Base-by-base conservation (phyloP, 108 stramenopile species). In the Nannochloropsis gaditana region DNA sequence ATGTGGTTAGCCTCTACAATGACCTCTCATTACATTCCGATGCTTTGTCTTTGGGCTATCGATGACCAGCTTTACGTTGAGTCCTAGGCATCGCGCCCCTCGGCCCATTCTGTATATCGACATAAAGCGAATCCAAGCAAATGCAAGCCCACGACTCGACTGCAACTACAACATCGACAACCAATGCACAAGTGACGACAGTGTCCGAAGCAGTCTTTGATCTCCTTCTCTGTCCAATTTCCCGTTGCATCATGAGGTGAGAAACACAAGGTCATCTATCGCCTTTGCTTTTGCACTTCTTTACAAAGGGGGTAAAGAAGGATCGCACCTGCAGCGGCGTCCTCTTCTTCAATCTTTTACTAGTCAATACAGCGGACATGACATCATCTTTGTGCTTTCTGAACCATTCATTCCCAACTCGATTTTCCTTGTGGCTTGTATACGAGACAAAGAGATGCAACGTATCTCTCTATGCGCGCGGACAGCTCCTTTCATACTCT, bases 171-270 rank as follows among this genome's bases (percentile, higher is more conserved):
- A n/a, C n/a, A n/a, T n/a, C n/a, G n/a, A n/a, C n/a, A n/a, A n/a
- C n/a, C n/a, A n/a, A n/a, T n/a, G n/a, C n/a, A n/a, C n/a, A n/a
- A n/a, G n/a, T n/a, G n/a, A n/a, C n/a, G n/a, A n/a, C n/a, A n/a
- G n/a, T n/a, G n/a, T n/a, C n/a, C 59, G 59, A 73, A 15, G 59
- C 59, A n/a, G 59, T n/a, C 19, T n/a, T 73, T 73, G 59, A 73
- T 19, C 59, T 5, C 15, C 59, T 73, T 73, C 59, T 73, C 19
- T 73, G 59, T 73, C 59, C 59, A 15, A 73, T 73, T n/a, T 73
- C 59, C 59, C 59, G 59, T n/a, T 73, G 59, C 59, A 73, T 73
- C n/a, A 73, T 73, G 59, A 73, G 59, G 59, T 73, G n/a, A 73
- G 15, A 19, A n/a, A 15, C 59, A 73, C 4, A n/a, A 73, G n/a